phyloP scores from a whole-genome alignment of 495 filamentous ascomycete species.

The Aspergillus cristatus region DNA sequence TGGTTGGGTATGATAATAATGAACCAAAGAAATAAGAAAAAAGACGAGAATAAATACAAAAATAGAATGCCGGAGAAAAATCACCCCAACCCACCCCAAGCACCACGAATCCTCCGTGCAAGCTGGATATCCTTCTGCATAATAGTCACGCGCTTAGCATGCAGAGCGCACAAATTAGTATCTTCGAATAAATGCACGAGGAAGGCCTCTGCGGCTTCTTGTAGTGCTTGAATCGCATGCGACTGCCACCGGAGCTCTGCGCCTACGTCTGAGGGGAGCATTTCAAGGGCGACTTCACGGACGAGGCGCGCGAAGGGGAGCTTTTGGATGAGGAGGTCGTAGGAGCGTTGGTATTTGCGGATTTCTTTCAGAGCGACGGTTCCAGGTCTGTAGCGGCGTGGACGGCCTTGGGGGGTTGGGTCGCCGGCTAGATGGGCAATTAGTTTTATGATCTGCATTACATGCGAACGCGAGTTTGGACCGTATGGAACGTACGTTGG shows the following conservation, averaged over 20 bases:
- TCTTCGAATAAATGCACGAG: conserved; percentile 93
- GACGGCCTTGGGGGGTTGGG: conserved; percentile 52
- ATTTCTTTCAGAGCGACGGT: conserved; percentile 83
- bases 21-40: no score
- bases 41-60: conserved; percentile 3
- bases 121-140: conserved; percentile 97
- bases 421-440: conserved; percentile 51
- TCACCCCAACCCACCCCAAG: conserved; percentile 55
- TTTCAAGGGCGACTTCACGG: conserved; percentile 69
- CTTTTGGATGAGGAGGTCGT: conserved; percentile 72
- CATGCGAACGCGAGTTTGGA: not conserved
- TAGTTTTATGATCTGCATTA: conserved; percentile 6
- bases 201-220: conserved; percentile 89
- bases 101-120: conserved; percentile 70
- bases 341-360: conserved; percentile 69
- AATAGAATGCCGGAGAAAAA: conserved; percentile 2
- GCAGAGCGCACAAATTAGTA: conserved; percentile 88
- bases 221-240: conserved; percentile 79
- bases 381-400: conserved; percentile 71
- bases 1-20: no score
- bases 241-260: conserved; percentile 82
- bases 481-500: conserved; percentile 25
- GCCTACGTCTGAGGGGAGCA: conserved; percentile 37
- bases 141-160: conserved; percentile 93
- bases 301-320: conserved; percentile 83